Evolutionary conservation across 257 asterid genomes (phyloP).

Genomic region (Lantana camara): DNA sequence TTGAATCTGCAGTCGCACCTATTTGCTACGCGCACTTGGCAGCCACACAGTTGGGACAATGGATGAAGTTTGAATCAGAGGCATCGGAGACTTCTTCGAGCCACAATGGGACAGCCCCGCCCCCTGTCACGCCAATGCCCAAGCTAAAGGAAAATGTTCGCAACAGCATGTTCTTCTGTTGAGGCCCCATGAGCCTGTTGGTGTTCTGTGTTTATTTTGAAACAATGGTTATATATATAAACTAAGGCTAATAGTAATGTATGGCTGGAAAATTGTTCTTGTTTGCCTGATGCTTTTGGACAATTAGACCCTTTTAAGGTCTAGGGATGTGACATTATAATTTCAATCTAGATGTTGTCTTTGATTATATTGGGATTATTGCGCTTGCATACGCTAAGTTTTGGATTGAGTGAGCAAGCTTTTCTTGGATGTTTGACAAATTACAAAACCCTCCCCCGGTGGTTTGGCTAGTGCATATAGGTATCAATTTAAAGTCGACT

Average conservation of each 20-base stretch:
- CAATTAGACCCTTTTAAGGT: no score
- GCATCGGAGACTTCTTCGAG: constrained; percentile 31
- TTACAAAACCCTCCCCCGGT: no score
- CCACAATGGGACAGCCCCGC: constrained; percentile 42
- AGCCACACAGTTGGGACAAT: constrained; percentile 32
- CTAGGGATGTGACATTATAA: no score
- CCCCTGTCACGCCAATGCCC: constrained; percentile 78
- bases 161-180: constrained; percentile 63
- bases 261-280: background rate
- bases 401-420: no score
- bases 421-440: no score
- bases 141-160: constrained; percentile 62
- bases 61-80: constrained; percentile 39
- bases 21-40: constrained; percentile 35
- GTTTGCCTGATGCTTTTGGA: no score
- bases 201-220: background rate
- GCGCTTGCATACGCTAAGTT: no score
- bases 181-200: no score
- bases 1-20: constrained; percentile 29
- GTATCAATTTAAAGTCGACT: no score
- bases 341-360: no score
- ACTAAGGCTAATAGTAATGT: background rate
- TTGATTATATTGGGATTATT: no score
- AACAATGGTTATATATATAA: background rate
- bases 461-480: no score